A percentile compares a stretch with the other conserved stretches of the same genome.
These are phyloP conservation scores for Sanghuangporus baumii DNA, from an alignment of 1,284 basidiomycete genomes.

Conservation along the genomic window DNA sequence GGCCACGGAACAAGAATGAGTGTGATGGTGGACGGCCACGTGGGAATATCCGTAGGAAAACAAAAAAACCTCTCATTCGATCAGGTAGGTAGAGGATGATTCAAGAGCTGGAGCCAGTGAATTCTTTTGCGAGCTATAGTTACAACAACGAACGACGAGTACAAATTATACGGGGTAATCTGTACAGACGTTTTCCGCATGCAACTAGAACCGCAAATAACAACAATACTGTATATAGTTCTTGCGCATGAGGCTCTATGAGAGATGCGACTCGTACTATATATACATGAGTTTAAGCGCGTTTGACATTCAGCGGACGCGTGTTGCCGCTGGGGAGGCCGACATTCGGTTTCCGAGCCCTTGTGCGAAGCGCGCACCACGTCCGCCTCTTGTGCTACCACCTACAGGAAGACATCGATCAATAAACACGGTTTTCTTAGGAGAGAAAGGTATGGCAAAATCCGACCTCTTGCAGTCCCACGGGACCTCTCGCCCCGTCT, in stretches of 20 bases:
- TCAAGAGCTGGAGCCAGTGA: too few species aligned
- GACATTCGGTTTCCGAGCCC: conserved; percentile 76
- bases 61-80: too few species aligned
- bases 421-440: background rate
- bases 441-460: background rate
- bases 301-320: conserved; percentile 10
- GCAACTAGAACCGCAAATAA: background rate
- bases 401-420: conserved; percentile 29
- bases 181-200: background rate
- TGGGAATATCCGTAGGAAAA: too few species aligned
- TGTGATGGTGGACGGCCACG: too few species aligned
- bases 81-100: too few species aligned
- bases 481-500: conserved; percentile 62
- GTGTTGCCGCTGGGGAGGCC: conserved; percentile 20
- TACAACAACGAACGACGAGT: background rate
- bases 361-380: conserved; percentile 73
- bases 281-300: background rate
- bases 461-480: conserved; percentile 47
- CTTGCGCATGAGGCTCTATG: background rate
- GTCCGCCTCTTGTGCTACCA: conserved; percentile 50
- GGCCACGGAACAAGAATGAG: too few species aligned
- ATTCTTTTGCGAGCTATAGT: conserved; percentile 2
- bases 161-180: conserved; percentile 7
- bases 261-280: background rate
- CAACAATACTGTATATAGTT: background rate